Evolutionary conservation across 352 stramenopile genomes (phyloP).

Genomic region (Pythium rishiriense): DNA sequence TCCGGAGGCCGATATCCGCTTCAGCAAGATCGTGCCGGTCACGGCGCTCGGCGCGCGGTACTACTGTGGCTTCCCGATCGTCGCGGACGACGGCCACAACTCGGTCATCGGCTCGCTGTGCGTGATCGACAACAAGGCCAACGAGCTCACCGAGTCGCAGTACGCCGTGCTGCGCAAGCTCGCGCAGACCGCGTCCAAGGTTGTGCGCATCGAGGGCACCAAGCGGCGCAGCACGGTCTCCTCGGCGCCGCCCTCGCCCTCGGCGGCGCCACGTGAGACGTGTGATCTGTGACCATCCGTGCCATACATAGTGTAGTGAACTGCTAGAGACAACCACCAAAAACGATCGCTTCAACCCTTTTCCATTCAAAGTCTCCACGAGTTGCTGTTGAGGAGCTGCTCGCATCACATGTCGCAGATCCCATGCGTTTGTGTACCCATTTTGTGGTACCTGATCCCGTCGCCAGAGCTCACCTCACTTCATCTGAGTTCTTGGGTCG

Average conservation of each 20-base stretch:
- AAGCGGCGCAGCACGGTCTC: conserved; percentile 4
- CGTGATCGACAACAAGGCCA: conserved; percentile 19
- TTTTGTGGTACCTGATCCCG: neutral
- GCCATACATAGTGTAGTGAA: neutral
- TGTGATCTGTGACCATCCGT: neutral
- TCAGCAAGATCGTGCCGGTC: conserved; percentile 21
- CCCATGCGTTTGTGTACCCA: neutral
- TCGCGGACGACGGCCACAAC: conserved; percentile 36
- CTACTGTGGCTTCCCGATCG: conserved; percentile 66
- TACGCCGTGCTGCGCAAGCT: conserved; percentile 16
- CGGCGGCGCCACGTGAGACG: neutral
- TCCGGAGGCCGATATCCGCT: conserved; percentile 33
- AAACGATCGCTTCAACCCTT: too few relatives aligned
- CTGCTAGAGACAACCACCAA: neutral
- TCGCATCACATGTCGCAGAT: neutral
- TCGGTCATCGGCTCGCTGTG: conserved; percentile 56
- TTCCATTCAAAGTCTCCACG: too few relatives aligned
- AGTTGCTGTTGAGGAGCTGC: neutral
- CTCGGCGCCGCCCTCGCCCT: neutral
- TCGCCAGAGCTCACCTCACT: too few relatives aligned
- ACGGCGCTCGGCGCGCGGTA: conserved; percentile 45
- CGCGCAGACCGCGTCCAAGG: conserved; percentile 44
- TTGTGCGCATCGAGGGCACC: conserved; percentile 33
- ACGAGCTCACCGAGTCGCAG: conserved; percentile 14
- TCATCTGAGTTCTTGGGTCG: conserved; percentile 1